Percentiles rank a stretch among this genome's conserved stretches.
Evolutionary conservation across 176 grass and related monocot genomes (phyloP).

Genomic region (Oryza meyeriana): DNA sequence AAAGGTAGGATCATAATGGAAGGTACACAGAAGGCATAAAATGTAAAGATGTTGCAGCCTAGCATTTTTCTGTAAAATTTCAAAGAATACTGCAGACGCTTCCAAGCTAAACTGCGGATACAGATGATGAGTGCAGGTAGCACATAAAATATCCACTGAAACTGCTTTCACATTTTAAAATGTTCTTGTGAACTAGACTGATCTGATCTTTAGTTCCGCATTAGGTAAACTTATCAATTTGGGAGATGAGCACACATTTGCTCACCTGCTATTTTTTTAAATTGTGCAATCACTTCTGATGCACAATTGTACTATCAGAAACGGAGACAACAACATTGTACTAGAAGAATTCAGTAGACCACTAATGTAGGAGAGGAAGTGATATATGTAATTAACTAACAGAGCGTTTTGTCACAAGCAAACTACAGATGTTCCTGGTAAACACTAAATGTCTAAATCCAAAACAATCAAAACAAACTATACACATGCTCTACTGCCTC

Average conservation of each 20-base stretch:
- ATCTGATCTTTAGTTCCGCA: background rate
- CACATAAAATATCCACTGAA: background rate
- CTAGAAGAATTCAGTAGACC: background rate
- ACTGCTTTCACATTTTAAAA: background rate
- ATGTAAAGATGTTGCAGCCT: background rate
- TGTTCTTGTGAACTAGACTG: background rate
- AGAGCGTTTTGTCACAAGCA: background rate
- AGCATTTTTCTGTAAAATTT: background rate
- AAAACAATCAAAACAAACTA: constrained; percentile 13
- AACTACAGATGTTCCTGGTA: constrained; percentile 9
- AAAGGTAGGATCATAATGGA: background rate
- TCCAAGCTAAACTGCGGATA: background rate
- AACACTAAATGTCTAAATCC: background rate
- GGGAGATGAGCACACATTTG: background rate
- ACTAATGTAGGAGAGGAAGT: background rate
- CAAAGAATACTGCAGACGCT: background rate
- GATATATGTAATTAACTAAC: background rate
- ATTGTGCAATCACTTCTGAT: background rate
- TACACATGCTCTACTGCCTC: background rate
- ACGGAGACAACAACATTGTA: background rate
- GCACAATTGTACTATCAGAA: background rate
- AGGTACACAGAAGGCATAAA: constrained; percentile 4
- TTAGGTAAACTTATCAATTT: background rate
- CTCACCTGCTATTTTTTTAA: background rate
- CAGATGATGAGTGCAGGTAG: background rate